phyloP scores from a whole-genome alignment of 805 yeast genomes.

The Suhomyces xylopsoci region DNA sequence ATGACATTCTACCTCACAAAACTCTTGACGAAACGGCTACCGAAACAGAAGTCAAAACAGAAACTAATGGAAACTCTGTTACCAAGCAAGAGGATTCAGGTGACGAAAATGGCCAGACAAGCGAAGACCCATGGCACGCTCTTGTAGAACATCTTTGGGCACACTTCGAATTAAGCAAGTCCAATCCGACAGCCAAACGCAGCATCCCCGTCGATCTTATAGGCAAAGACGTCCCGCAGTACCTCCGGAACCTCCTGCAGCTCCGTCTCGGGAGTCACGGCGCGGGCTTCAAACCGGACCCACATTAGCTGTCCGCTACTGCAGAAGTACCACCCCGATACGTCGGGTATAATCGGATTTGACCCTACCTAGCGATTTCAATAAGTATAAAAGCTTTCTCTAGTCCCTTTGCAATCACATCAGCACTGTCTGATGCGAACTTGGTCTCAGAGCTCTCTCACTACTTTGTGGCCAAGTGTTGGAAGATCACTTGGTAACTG shows the following conservation, averaged over 20 bases:
- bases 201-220: conserved; percentile 31
- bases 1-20: background rate
- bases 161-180: conserved; percentile 33
- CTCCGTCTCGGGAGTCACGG: background rate
- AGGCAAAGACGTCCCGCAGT: conserved; percentile 25
- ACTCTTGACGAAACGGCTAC: background rate
- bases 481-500: conserved; percentile 23
- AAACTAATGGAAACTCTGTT: background rate
- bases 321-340: background rate
- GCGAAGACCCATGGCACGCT: background rate
- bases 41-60: background rate
- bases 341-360: background rate
- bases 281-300: conserved; percentile 9
- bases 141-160: conserved; percentile 24
- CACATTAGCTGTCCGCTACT: no score
- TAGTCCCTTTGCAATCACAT: background rate
- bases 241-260: conserved; percentile 12
- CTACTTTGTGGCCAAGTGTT: conserved; percentile 13
- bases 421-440: background rate
- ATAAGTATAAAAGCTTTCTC: no score
- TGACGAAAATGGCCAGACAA: background rate
- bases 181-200: conserved; percentile 29
- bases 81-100: background rate
- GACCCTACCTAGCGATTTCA: no score
- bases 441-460: background rate